These are phyloP conservation scores for Austroboletus novae-zelandiae DNA, from an alignment of 1,284 basidiomycete species.

Conservation along the genomic window DNA sequence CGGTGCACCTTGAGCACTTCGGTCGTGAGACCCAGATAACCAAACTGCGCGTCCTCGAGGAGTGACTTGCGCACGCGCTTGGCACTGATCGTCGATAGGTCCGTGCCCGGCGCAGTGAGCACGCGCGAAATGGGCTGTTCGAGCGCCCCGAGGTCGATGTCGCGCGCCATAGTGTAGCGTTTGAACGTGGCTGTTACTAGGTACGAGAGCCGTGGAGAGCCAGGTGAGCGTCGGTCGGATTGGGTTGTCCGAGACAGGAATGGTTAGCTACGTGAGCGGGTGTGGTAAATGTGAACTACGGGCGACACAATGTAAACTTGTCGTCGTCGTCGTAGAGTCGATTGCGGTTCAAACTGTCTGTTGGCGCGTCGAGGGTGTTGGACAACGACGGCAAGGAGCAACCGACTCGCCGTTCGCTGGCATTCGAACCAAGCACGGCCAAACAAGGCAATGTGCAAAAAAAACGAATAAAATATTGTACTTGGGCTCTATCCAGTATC, in stretches of 20 bases:
- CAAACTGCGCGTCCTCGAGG: conserved; percentile 43
- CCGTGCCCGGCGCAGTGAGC: conserved; percentile 65
- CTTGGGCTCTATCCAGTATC: no score
- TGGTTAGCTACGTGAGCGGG: background rate
- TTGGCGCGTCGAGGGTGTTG: background rate
- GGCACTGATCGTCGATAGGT: conserved; percentile 72
- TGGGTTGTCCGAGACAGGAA: no score
- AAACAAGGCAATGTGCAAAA: conserved; percentile 16
- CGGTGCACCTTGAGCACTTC: conserved; percentile 60
- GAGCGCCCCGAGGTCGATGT: conserved; percentile 44
- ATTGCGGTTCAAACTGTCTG: background rate
- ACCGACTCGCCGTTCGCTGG: background rate
- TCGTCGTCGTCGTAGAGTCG: background rate
- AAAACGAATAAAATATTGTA: no score
- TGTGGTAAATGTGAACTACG: background rate
- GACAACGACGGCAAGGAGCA: background rate
- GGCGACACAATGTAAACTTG: background rate
- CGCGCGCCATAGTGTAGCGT: background rate
- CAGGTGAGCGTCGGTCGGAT: no score
- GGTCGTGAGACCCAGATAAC: conserved; percentile 40
- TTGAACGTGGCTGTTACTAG: background rate
- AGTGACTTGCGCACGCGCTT: conserved; percentile 73
- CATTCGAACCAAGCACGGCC: conserved; percentile 23
- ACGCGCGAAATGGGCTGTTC: conserved; percentile 63
- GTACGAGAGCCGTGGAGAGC: background rate